Percentiles rank a stretch among this genome's conserved stretches.
Evolutionary conservation across 2,329 filamentous ascomycete genomes (phyloP).

Genomic region (Aspergillus phoenicis): DNA sequence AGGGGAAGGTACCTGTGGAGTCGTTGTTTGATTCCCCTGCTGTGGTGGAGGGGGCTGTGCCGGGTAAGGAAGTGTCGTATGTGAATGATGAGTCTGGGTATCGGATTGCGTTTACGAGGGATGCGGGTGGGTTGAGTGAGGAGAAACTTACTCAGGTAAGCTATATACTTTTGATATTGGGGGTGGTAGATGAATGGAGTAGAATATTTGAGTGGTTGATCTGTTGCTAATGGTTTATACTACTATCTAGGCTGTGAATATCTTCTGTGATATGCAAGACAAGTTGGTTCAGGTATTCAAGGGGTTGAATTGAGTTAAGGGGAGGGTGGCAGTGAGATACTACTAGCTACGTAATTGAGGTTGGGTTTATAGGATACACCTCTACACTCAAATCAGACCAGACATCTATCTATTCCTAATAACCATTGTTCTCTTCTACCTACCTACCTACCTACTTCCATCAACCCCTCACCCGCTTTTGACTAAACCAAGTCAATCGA

Average conservation of each 20-base stretch:
- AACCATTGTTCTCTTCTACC: not conserved
- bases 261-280: conserved; percentile 25
- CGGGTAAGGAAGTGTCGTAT: conserved; percentile 27
- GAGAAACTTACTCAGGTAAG: conserved; percentile 52
- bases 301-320: not conserved
- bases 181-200: too few relatives aligned
- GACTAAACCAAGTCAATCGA: too few relatives aligned
- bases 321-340: not conserved
- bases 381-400: not conserved
- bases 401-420: not conserved
- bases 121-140: conserved; percentile 43
- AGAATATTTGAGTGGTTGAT: too few relatives aligned
- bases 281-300: conserved; percentile 10
- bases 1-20: conserved; percentile 31
- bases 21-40: conserved; percentile 27
- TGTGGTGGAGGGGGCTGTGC: conserved; percentile 8
- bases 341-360: too few relatives aligned
- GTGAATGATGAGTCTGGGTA: conserved; percentile 51
- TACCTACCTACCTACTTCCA: not conserved
- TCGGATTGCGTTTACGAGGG: conserved; percentile 55
- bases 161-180: not conserved
- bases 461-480: too few relatives aligned
- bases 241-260: conserved; percentile 19
- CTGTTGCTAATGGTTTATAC: not conserved
- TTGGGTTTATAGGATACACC: too few relatives aligned